Percentiles rank a stretch among this genome's conserved stretches.
Conservation (phyloP, 129 eudicot species). For the Ambrosia artemisiifolia region DNA sequence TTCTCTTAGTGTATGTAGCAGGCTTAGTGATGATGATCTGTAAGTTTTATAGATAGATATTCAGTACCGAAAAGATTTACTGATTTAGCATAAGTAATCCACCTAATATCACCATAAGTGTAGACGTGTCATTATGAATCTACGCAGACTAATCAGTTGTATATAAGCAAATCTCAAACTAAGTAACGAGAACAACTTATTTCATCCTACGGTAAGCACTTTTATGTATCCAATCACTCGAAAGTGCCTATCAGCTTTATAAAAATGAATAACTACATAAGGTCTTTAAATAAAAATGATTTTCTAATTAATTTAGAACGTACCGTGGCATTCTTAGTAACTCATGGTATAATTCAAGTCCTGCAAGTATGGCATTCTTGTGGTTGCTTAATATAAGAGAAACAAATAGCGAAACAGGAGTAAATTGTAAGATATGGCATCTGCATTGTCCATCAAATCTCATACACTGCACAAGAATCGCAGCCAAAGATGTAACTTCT, state of each 20-base stretch:
- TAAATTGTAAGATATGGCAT: slow-evolving; percentile 40
- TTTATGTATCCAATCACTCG: background rate
- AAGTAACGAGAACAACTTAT: background rate
- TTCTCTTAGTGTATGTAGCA: slow-evolving; percentile 54
- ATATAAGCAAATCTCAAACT: background rate
- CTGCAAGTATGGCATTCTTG: slow-evolving; percentile 48
- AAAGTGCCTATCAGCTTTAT: background rate
- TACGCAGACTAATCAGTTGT: background rate
- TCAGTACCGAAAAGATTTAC: slow-evolving; percentile 7
- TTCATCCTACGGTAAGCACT: background rate
- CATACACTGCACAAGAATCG: slow-evolving; percentile 67
- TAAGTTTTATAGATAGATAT: slow-evolving; percentile 4
- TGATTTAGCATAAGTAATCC: background rate
- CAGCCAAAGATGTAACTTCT: slow-evolving; percentile 62
- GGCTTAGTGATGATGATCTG: slow-evolving; percentile 54
- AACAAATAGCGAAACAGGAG: slow-evolving; percentile 47
- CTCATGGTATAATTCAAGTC: slow-evolving; percentile 71
- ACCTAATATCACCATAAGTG: background rate
- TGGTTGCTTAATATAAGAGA: slow-evolving; percentile 64
- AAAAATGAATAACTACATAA: background rate
- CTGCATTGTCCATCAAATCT: slow-evolving; percentile 66
- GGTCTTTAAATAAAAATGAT: too few species aligned
- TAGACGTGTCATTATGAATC: background rate
- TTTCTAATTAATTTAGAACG: background rate
- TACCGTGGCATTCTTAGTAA: slow-evolving; percentile 72